A percentile compares a stretch with the other conserved stretches of the same genome.
Evolutionary conservation across 2,329 filamentous ascomycete genomes (phyloP).

Genomic region (Rutstroemia sp.): DNA sequence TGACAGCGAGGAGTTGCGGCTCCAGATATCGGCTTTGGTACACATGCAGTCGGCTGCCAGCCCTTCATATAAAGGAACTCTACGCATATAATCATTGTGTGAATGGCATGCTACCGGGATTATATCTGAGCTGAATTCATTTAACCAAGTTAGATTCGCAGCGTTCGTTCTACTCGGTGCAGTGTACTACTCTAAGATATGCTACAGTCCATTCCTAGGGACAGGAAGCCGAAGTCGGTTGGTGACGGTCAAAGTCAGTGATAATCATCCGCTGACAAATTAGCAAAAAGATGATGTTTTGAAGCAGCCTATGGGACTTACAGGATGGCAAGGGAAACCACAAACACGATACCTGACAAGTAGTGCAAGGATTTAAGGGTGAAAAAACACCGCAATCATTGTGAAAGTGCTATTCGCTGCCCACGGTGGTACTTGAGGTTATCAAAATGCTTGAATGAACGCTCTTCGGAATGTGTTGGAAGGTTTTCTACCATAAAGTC

Average conservation of each 20-base stretch:
- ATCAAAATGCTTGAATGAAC: no score
- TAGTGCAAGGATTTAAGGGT: not conserved
- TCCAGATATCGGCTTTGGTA: slow-evolving; percentile 48
- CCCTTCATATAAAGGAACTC: slow-evolving; percentile 39
- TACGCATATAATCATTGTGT: slow-evolving; percentile 51
- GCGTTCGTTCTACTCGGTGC: not conserved
- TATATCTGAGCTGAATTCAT: not conserved
- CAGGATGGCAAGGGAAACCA: not conserved
- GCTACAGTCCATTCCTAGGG: not conserved
- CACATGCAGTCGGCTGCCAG: slow-evolving; percentile 49
- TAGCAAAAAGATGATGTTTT: not conserved
- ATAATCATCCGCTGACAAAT: not conserved
- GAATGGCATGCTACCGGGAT: slow-evolving; percentile 20
- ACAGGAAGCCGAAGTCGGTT: not conserved
- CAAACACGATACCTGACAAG: not conserved
- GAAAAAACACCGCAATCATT: not conserved
- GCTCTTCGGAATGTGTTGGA: not conserved
- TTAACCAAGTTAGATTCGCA: not conserved
- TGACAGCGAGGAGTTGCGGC: not conserved
- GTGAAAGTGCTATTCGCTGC: not conserved
- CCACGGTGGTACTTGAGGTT: not conserved
- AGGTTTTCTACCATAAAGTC: not conserved
- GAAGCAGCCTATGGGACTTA: not conserved
- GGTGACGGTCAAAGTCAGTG: not conserved
- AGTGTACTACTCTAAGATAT: not conserved